Percentiles rank a stretch among this genome's conserved stretches.
Conservation (phyloP, 179 eudicot species). For the Carnegiea gigantea region DNA sequence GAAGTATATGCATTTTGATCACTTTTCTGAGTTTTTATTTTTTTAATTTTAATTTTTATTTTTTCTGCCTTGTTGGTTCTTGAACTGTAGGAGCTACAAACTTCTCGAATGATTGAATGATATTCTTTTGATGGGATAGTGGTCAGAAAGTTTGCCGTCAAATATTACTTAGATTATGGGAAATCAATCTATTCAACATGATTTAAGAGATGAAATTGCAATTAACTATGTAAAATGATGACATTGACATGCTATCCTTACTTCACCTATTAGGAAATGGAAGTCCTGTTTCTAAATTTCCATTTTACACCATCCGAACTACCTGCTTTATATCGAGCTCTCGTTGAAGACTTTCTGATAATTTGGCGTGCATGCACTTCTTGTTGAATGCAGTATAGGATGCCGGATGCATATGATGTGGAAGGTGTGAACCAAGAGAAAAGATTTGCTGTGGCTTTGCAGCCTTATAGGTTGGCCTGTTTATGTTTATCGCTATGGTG, state of each 20-base stretch:
- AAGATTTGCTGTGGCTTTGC: constrained; percentile 81
- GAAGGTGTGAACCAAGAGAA: constrained; percentile 89
- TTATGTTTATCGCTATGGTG: constrained; percentile 9
- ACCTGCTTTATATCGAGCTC: neutral
- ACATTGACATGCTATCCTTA: neutral
- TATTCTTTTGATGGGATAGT: too few relatives aligned
- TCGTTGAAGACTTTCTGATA: constrained; percentile 1
- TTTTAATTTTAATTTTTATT: too few relatives aligned
- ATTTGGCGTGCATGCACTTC: constrained; percentile 5
- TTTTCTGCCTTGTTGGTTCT: neutral
- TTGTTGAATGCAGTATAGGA: constrained; percentile 61
- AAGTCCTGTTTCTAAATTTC: neutral
- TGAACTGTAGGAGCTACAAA: neutral
- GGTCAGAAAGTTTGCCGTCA: too few relatives aligned
- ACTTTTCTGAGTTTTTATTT: too few relatives aligned
- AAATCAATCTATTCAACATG: neutral
- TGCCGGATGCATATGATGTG: constrained; percentile 93
- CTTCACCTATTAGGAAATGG: neutral
- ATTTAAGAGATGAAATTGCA: neutral
- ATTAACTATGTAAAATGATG: neutral
- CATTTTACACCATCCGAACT: neutral
- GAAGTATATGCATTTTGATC: neutral
- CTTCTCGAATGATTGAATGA: neutral
- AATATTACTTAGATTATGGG: too few relatives aligned
- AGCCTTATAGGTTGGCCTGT: constrained; percentile 84